These are phyloP conservation scores for Amyloporia xantha DNA, from an alignment of 768 basidiomycete species.

Conservation along the genomic window DNA sequence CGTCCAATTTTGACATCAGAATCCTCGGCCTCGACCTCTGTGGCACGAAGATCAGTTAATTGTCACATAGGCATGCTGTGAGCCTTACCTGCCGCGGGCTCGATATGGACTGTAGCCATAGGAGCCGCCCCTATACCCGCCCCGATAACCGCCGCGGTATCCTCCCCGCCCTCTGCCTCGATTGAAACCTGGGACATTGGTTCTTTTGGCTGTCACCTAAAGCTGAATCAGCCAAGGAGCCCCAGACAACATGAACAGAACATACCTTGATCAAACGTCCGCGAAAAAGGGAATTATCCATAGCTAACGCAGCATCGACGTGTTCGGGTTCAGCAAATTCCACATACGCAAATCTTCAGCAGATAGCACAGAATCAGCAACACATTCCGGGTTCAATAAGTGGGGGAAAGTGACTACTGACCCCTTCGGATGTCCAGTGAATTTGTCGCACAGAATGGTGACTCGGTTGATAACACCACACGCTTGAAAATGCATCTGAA, in stretches of 20 bases:
- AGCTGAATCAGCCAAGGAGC: background rate
- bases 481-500: conserved; percentile 94
- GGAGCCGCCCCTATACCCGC: conserved; percentile 53
- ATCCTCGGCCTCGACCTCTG: conserved; percentile 76
- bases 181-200: conserved; percentile 90
- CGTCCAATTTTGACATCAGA: conserved; percentile 27
- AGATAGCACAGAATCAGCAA: conserved; percentile 6
- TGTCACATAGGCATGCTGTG: conserved; percentile 7
- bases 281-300: conserved; percentile 95
- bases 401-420: conserved; percentile 27
- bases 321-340: conserved; percentile 94
- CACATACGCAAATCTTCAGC: conserved; percentile 92
- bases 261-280: conserved; percentile 87
- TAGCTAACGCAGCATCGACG: conserved; percentile 82
- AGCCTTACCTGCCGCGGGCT: conserved; percentile 66
- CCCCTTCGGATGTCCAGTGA: conserved; percentile 99
- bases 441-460: conserved; percentile 99
- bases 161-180: conserved; percentile 67
- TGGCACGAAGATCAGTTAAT: conserved; percentile 6
- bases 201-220: conserved; percentile 92
- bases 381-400: conserved; percentile 2
- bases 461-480: conserved; percentile 98
- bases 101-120: conserved; percentile 57
- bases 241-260: conserved; percentile 5
- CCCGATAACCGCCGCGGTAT: conserved; percentile 42